Evolutionary conservation across 345 rosid genomes (phyloP).

Genomic region (Salix dunnii): DNA sequence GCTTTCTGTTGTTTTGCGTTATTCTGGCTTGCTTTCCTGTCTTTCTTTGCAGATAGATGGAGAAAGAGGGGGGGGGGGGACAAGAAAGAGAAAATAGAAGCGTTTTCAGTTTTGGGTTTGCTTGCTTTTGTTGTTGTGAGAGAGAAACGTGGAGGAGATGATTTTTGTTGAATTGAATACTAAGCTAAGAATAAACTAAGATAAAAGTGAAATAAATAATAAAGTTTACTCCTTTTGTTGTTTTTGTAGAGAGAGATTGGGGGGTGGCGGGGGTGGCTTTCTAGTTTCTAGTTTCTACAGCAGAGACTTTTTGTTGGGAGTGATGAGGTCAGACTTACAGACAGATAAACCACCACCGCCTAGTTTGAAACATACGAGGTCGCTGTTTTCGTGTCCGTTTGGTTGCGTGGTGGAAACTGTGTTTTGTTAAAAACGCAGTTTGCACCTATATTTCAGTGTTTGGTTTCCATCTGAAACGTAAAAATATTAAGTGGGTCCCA

Average conservation of each 20-base stretch:
- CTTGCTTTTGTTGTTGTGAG: background rate
- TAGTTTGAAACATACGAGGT: background rate
- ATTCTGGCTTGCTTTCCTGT: background rate
- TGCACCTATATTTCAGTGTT: too few species aligned
- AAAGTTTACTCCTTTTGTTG: background rate
- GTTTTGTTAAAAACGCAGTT: too few species aligned
- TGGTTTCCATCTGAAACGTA: too few species aligned
- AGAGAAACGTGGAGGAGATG: slow-evolving; percentile 10
- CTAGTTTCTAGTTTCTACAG: too few species aligned
- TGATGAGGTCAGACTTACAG: background rate
- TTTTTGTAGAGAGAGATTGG: background rate
- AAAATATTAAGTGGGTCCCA: too few species aligned
- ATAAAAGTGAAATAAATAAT: background rate
- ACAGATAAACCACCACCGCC: background rate
- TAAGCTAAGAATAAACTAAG: slow-evolving; percentile 6
- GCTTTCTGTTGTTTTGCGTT: background rate
- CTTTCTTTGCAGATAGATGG: background rate
- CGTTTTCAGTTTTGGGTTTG: background rate
- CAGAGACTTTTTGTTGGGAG: background rate
- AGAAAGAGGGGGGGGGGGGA: background rate
- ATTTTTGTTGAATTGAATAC: slow-evolving; percentile 4
- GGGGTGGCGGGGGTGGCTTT: background rate
- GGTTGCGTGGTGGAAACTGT: too few species aligned
- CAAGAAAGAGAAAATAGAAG: background rate
- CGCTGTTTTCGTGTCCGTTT: too few species aligned